These are phyloP conservation scores for Cynara cardunculus DNA, from an alignment of 129 eudicot genomes.

Conservation along the genomic window DNA sequence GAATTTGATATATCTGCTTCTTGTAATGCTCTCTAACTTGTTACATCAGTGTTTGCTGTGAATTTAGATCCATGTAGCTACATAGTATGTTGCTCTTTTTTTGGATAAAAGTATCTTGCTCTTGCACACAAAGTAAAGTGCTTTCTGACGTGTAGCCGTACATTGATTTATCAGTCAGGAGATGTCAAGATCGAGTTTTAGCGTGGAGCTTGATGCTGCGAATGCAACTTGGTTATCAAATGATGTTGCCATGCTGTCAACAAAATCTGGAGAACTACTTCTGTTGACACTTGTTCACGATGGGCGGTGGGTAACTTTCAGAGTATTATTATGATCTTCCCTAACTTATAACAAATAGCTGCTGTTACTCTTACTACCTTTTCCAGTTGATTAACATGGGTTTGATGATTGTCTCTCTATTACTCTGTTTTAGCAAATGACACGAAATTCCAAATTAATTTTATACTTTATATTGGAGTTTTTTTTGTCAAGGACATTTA, in stretches of 20 bases:
- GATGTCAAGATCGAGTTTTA: slow-evolving; percentile 74
- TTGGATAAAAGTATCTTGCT: slow-evolving; percentile 1
- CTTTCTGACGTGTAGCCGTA: slow-evolving; percentile 4
- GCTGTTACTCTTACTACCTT: background rate
- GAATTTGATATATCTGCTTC: background rate
- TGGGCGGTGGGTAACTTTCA: slow-evolving; percentile 69
- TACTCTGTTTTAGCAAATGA: background rate
- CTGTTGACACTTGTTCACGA: slow-evolving; percentile 79
- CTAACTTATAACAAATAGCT: background rate
- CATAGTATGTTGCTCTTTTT: background rate
- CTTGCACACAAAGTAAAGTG: slow-evolving; percentile 4
- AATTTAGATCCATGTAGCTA: background rate
- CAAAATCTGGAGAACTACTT: slow-evolving; percentile 92
- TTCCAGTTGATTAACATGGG: background rate
- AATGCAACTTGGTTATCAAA: slow-evolving; percentile 91
- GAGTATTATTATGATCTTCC: background rate
- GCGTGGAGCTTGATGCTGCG: slow-evolving; percentile 96
- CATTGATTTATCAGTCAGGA: slow-evolving; percentile 65
- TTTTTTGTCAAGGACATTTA: background rate
- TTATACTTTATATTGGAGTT: background rate
- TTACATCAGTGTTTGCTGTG: background rate
- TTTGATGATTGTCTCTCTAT: background rate
- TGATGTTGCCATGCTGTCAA: slow-evolving; percentile 91
- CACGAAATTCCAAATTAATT: slow-evolving; percentile 2
- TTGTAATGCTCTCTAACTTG: slow-evolving; percentile 6